Evolutionary conservation across 805 yeast species (phyloP), one percentile per base, ranked within the genome.

Genomic region (Kuraishia cidri): DNA sequence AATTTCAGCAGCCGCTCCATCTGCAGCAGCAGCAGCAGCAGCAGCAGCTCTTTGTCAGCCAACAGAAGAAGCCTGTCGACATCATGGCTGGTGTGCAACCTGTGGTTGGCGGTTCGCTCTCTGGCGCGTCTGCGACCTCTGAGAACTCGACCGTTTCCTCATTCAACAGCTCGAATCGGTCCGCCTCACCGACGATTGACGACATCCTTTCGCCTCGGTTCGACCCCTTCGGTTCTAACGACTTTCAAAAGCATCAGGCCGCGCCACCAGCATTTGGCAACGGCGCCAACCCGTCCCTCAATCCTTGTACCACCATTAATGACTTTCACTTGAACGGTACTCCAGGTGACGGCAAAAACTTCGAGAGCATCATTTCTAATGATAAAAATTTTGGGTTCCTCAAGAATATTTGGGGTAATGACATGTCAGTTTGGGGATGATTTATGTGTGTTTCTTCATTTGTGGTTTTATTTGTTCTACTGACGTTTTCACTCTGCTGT

Each of bases 361-460:
- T 14, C 11, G 30, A 27, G 4, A 16, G 30, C 16, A 27, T 27
- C 16, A 27, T 27, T 27, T 16, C 30, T 13, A 14, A 24, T 13
- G 31, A 29, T 16, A 30, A 23, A 16, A 15, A 24, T n/a, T 31
- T 31, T 16, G 29, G 28, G 16, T 16, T 16, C 12, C 17, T 30
- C 21, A 45, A 42, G 25, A 45, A 30, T 23, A 45, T 45, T 28
- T 45, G 47, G 49, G 46, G 49, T 23, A 38, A 37, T 30, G 45
- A 45, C 32, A 45, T 40, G 44, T 45, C 47, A 12, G 49, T 43
- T 17, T 45, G 49, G 49, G 46, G 49, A 18, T 43, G 31, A 32
- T 19, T 14, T 29, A 13, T 18, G 24, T 12, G 24, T 29, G n/a
- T 12, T 20, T 7, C 23, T 20, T 20, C 10, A 7, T 20, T 20